Conservation (phyloP, 805 yeast species). For the Lipomyces sp. region DNA sequence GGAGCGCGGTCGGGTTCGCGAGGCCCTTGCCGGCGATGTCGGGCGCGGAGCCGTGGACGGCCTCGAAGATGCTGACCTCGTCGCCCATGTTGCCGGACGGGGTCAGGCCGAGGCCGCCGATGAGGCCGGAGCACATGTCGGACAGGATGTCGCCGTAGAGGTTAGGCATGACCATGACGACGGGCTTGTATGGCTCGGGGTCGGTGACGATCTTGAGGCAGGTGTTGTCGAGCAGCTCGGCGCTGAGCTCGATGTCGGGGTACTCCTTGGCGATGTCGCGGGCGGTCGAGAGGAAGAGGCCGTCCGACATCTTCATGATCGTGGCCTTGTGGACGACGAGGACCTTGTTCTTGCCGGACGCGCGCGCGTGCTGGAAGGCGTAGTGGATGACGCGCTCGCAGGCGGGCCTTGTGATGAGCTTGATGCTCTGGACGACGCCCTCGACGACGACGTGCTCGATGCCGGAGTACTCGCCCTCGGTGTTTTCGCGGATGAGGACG, state of each 20-base stretch:
- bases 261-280: conserved; percentile 84
- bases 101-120: conserved; percentile 98
- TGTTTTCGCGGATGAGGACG: conserved; percentile 95
- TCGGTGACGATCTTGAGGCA: conserved; percentile 85
- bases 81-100: conserved; percentile 99
- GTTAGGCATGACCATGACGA: conserved; percentile 98
- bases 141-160: conserved; percentile 99
- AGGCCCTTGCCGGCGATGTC: conserved; percentile 98
- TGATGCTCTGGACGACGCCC: conserved; percentile 97
- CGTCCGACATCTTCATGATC: conserved; percentile 97
- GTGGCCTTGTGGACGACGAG: conserved; percentile 97
- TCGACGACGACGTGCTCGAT: conserved; percentile 97
- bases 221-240: conserved; percentile 93
- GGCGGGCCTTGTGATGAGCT: conserved; percentile 93
- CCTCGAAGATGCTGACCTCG: conserved; percentile 96
- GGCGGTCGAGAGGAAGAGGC: conserved; percentile 90
- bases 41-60: conserved; percentile 99
- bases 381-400: conserved; percentile 95
- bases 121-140: conserved; percentile 94
- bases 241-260: conserved; percentile 81
- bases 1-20: conserved; percentile 97
- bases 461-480: conserved; percentile 99
- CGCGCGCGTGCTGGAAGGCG: conserved; percentile 93
- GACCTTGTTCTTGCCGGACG: conserved; percentile 82
- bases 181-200: conserved; percentile 77